These are phyloP conservation scores for Lolium multiflorum DNA, from an alignment of 176 grass and related monocot species.

Conservation along the genomic window DNA sequence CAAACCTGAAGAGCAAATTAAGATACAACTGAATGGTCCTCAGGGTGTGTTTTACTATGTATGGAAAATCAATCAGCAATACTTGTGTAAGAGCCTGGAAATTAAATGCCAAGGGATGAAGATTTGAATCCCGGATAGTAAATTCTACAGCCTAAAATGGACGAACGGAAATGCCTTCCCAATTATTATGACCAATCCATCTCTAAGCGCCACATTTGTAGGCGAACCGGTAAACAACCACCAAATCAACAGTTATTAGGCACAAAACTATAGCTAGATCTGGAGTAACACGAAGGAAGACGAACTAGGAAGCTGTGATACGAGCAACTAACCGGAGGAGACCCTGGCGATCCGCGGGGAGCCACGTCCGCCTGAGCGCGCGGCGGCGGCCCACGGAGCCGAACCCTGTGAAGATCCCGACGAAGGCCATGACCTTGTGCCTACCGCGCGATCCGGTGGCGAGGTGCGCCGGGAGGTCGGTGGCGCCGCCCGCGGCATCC, in stretches of 20 bases:
- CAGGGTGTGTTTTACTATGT: too few relatives aligned
- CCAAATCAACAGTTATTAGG: neutral
- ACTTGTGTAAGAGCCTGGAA: neutral
- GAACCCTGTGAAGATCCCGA: constrained; percentile 98
- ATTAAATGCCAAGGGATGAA: neutral
- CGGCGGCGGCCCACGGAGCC: constrained; percentile 67
- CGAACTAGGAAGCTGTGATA: constrained; percentile 38
- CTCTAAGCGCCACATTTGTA: neutral
- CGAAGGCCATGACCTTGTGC: constrained; percentile 96
- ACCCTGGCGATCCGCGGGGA: constrained; percentile 80
- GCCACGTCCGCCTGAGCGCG: constrained; percentile 81
- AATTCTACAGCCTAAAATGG: neutral
- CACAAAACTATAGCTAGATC: neutral
- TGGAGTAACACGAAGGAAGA: neutral
- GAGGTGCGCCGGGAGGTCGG: constrained; percentile 38
- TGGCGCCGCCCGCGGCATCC: constrained; percentile 8
- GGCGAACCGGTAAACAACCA: neutral
- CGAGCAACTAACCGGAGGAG: constrained; percentile 80
- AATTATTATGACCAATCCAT: neutral
- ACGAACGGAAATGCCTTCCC: neutral
- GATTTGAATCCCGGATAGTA: neutral
- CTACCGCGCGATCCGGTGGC: constrained; percentile 58
- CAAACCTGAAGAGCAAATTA: neutral
- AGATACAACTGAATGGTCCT: neutral
- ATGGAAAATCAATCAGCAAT: neutral